Conservation (phyloP, 2,329 filamentous ascomycete genomes). For the Monosporascus sp. region DNA sequence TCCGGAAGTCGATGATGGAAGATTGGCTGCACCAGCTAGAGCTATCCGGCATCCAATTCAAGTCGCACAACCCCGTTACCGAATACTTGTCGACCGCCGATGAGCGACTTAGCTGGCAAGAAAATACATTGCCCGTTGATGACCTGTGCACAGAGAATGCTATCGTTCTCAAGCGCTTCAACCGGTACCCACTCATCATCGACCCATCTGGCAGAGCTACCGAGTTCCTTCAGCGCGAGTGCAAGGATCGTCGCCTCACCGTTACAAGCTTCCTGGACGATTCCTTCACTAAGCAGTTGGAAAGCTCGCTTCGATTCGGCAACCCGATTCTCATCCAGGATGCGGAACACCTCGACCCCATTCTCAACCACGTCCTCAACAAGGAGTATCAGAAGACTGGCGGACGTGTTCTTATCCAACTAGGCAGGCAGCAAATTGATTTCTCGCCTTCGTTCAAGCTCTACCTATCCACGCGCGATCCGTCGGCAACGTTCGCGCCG, state of each 20-base stretch:
- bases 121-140: constrained; percentile 87
- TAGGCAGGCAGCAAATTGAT: constrained; percentile 98
- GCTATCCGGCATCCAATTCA: constrained; percentile 88
- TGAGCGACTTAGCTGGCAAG: constrained; percentile 91
- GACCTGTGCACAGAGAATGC: constrained; percentile 98
- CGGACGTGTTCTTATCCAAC: constrained; percentile 94
- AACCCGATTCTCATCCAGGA: constrained; percentile 99
- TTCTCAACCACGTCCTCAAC: constrained; percentile 97
- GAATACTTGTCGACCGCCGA: constrained; percentile 97
- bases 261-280: constrained; percentile 98
- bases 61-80: constrained; percentile 87
- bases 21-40: constrained; percentile 94
- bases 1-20: constrained; percentile 95
- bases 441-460: constrained; percentile 96
- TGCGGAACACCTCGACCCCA: constrained; percentile 92
- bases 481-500: constrained; percentile 89
- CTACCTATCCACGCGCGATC: constrained; percentile 91
- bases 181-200: constrained; percentile 96
- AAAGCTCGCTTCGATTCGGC: constrained; percentile 93
- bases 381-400: constrained; percentile 99
- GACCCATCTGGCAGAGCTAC: constrained; percentile 93
- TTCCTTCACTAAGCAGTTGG: constrained; percentile 95
- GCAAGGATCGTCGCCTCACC: constrained; percentile 86
- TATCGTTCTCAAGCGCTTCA: constrained; percentile 95
- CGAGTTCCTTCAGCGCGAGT: constrained; percentile 92